A percentile compares a stretch with the other conserved stretches of the same genome.
Conservation (phyloP, 495 filamentous ascomycete genomes). For the Umbilicaria muhlenbergii region DNA sequence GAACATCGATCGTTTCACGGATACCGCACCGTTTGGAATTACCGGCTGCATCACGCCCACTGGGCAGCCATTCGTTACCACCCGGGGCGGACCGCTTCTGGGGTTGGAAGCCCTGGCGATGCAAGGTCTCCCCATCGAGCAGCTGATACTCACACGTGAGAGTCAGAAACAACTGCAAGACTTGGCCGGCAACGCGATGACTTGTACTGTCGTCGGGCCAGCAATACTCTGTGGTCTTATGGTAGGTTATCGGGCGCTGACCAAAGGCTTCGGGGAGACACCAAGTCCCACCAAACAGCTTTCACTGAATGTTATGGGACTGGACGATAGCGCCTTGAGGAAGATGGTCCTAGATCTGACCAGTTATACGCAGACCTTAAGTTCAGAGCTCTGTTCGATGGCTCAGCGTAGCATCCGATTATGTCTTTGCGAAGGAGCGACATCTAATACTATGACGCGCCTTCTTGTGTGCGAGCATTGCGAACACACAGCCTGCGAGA, state of each 20-base stretch:
- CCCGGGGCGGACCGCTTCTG: constrained; percentile 43
- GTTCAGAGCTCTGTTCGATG: constrained; percentile 7
- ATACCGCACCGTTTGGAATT: constrained; percentile 37
- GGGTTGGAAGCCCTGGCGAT: constrained; percentile 51
- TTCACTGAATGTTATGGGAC: constrained; percentile 11
- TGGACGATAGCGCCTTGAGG: constrained; percentile 6
- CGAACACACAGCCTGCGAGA: constrained; percentile 36
- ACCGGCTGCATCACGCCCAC: constrained; percentile 55
- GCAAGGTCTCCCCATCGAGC: constrained; percentile 55
- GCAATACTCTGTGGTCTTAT: constrained; percentile 41
- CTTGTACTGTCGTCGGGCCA: constrained; percentile 53
- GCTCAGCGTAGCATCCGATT: constrained; percentile 26
- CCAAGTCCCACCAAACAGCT: background rate
- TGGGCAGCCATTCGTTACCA: constrained; percentile 47
- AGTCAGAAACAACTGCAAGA: constrained; percentile 49
- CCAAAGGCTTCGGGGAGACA: constrained; percentile 2
- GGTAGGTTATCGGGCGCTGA: constrained; percentile 21
- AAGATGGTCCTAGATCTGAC: background rate
- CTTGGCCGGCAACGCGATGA: constrained; percentile 78
- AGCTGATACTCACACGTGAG: constrained; percentile 47
- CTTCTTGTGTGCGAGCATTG: constrained; percentile 38
- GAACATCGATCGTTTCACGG: constrained; percentile 47
- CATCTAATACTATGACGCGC: constrained; percentile 16
- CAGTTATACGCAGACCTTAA: background rate
- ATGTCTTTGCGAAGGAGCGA: constrained; percentile 43